Evolutionary conservation across 2,329 filamentous ascomycete genomes (phyloP).

Genomic region (Chaetomiaceae sp.): DNA sequence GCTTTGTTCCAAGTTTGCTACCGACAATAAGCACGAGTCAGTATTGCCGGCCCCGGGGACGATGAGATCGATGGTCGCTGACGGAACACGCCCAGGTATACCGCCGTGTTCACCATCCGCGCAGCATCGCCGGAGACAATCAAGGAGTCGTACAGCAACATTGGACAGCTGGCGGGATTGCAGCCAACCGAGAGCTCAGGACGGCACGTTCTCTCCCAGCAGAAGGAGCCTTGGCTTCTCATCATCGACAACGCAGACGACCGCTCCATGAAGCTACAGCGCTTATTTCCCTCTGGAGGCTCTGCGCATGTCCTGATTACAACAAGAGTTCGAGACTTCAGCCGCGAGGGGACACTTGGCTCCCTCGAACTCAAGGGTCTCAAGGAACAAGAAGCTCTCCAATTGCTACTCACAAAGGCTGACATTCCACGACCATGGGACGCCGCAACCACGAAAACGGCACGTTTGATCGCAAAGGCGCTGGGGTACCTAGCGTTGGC

Average conservation of each 20-base stretch:
- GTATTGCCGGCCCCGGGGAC: too few relatives aligned
- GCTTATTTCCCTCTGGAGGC: neutral
- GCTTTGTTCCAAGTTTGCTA: too few relatives aligned
- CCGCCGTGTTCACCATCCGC: conserved; percentile 15
- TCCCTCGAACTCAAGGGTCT: conserved; percentile 15
- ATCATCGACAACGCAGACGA: conserved; percentile 17
- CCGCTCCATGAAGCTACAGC: neutral
- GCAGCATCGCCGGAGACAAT: conserved; percentile 12
- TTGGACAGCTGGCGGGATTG: conserved; percentile 6
- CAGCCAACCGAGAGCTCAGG: conserved; percentile 13
- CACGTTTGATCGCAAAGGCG: conserved; percentile 1
- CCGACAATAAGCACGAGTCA: too few relatives aligned
- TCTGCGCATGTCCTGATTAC: conserved; percentile 12
- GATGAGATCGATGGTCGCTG: neutral
- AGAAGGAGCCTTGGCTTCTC: conserved; percentile 14
- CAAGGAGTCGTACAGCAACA: conserved; percentile 12
- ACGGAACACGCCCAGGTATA: conserved; percentile 2
- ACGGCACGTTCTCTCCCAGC: conserved; percentile 9
- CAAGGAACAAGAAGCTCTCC: conserved; percentile 10
- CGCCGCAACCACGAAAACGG: neutral
- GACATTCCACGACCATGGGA: conserved; percentile 15
- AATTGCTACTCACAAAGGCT: conserved; percentile 12
- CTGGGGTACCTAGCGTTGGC: conserved; percentile 15
- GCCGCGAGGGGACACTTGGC: conserved; percentile 8
- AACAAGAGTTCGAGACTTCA: conserved; percentile 10